Evolutionary conservation across 2,329 filamentous ascomycete genomes (phyloP), one percentile per base, ranked within the genome.

Genomic region (Colletotrichum salicis): DNA sequence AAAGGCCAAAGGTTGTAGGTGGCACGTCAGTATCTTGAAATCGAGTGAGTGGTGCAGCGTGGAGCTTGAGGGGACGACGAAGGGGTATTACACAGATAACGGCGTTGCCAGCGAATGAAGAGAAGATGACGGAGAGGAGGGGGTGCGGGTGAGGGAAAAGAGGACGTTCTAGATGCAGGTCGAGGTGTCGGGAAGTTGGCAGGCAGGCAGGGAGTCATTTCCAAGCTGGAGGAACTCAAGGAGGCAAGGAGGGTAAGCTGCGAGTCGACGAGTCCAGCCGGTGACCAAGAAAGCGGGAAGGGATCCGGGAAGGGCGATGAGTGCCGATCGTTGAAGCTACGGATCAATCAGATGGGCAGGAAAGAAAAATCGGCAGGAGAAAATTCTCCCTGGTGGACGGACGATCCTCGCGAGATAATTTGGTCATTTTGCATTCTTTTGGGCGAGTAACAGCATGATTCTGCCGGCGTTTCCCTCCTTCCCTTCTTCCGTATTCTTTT

Each of bases 111-210:
- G 59, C 59, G 45, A 69, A 64, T 60, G 65, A 48, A 22, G 27
- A 27, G 33, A 19, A 58, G 13, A 63, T 22, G 65, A 57, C 51
- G 54, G 33, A 15, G 41, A 41, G 41, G 19, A 4, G 8, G n/a
- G 29, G 12, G 37, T n/a, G 52, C 5, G n/a, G 19, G 33, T 24
- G 54, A 56, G 57, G 35, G 41, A 29, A 13, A 37, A 12, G 37
- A 45, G 54, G 41, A 64, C 41, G 54, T 71, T 71, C 65, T 64
- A 69, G 69, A 71, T 29, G 65, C 69, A 64, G 41, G 33, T 64
- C 58, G 64, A 69, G 63, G 52, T 48, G n/a, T 33, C 52, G 54
- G 55, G 45, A 63, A 63, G 64, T 33, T 45, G 69, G 33, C 64
- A 68, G 58, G 64, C 52, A 35, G 19, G 33, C 64, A 68, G 58